Conservation (phyloP, 73 alveolate species). For the Chromera velia region DNA sequence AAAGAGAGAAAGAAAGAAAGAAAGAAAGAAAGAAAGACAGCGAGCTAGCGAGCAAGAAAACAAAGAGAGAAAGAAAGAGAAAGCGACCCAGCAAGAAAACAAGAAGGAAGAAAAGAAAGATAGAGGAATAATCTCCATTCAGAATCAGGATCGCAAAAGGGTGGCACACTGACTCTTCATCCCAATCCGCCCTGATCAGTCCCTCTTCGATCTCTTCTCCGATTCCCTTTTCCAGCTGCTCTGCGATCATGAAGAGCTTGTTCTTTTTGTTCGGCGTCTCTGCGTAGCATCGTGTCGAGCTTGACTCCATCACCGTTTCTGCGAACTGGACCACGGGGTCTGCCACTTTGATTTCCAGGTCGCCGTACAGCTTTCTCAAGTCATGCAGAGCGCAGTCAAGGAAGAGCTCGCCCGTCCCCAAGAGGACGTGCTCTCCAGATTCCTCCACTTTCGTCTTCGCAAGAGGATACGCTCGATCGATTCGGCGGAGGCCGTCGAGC, state of each 20-base stretch:
- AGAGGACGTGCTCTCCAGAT: conserved; percentile 94
- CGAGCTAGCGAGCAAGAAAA: too few relatives aligned
- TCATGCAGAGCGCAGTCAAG: conserved; percentile 94
- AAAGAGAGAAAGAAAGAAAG: too few relatives aligned
- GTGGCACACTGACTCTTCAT: neutral
- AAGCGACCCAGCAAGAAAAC: too few relatives aligned
- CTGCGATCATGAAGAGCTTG: conserved; percentile 57
- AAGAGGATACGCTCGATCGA: conserved; percentile 50
- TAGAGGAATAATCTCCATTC: too few relatives aligned
- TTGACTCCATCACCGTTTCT: conserved; percentile 94
- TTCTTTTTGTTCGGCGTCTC: conserved; percentile 92
- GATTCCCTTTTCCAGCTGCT: conserved; percentile 66
- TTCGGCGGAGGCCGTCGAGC: conserved; percentile 94
- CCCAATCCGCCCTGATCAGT: neutral
- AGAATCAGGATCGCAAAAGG: too few relatives aligned
- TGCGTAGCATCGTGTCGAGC: conserved; percentile 84
- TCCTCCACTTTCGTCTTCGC: conserved; percentile 78
- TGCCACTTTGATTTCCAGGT: conserved; percentile 87
- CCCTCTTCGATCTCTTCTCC: neutral
- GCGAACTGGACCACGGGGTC: conserved; percentile 93
- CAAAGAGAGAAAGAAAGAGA: too few relatives aligned
- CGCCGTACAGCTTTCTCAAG: conserved; percentile 86
- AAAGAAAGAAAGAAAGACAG: too few relatives aligned
- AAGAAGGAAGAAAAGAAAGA: too few relatives aligned
- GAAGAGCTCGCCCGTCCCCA: conserved; percentile 98